phyloP scores from a whole-genome alignment of 2,329 filamentous ascomycete genomes.

The Cladosporium halotolerans region DNA sequence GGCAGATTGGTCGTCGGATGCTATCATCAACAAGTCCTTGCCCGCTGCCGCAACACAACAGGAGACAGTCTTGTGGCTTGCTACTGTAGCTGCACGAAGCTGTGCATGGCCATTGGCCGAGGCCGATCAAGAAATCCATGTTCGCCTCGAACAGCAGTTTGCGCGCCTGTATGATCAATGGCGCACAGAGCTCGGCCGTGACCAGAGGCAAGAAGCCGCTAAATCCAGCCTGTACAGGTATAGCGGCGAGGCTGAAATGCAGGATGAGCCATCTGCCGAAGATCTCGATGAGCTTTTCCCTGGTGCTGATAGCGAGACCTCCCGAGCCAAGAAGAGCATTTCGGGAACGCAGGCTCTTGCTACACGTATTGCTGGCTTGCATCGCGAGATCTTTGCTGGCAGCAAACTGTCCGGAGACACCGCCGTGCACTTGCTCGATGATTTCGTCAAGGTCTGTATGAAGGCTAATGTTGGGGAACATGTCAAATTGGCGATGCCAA shows the following conservation, averaged over 20 bases:
- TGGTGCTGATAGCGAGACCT: constrained; percentile 38
- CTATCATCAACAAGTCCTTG: constrained; percentile 16
- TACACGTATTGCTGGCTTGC: constrained; percentile 18
- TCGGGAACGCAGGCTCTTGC: constrained; percentile 20
- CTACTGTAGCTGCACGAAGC: constrained; percentile 17
- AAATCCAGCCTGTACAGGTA: constrained; percentile 78
- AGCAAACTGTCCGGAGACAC: constrained; percentile 4
- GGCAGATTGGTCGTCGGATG: constrained; percentile 20
- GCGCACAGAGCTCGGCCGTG: constrained; percentile 67
- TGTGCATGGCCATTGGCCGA: constrained; percentile 9
- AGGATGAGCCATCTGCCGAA: constrained; percentile 65
- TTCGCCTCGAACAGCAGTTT: constrained; percentile 59
- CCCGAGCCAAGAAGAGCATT: not conserved
- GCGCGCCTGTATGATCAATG: constrained; percentile 72
- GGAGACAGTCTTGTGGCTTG: constrained; percentile 22
- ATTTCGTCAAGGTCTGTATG: not conserved
- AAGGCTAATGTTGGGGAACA: not conserved
- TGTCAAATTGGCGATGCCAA: constrained; percentile 14
- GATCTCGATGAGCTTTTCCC: constrained; percentile 81
- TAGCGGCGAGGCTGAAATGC: constrained; percentile 67
- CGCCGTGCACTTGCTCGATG: constrained; percentile 17
- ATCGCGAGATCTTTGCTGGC: constrained; percentile 16
- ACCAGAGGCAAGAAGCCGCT: constrained; percentile 67
- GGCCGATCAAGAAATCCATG: constrained; percentile 15
- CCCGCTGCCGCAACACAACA: constrained; percentile 14